Base-by-base conservation (phyloP, 2,329 filamentous ascomycete genomes). In the Cladorrhinum sp. region DNA sequence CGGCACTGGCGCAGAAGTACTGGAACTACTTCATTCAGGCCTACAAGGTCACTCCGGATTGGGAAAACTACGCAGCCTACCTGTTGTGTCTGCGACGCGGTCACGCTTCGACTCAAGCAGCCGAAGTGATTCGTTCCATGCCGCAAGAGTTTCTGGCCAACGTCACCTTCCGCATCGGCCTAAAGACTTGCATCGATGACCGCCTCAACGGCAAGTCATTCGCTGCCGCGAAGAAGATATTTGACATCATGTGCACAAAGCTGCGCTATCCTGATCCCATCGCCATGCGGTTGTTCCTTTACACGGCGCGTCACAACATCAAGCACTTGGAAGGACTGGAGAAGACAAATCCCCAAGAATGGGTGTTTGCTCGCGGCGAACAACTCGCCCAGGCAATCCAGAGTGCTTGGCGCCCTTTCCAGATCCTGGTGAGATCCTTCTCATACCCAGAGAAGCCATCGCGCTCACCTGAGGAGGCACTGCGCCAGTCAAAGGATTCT, bases 151-250 rank as follows among this genome's bases (percentile, higher is more conserved):
- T 78, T 63, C 70, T 83, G 42, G 74, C 71, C 59, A 67, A 71
- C 33, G 82, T 82, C 61, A 86, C 85, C 9, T 91, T 92, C 75
- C 83, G 85, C 57, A 82, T 91, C 52, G 91, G 89, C 58, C 86
- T 97, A 78, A 82, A 82, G 64, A 81, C 86, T 4, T 96, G 92
- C 73, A 77, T 85, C 23, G 84, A 88, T 60, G 92, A 97, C 77
- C 88, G 86, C 70, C 86, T 87, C 59, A 96, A 96, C 72, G 79
- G 73, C n/a, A 83, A 87, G 57, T 83, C 85, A 21, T 82, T 96
- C 65, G 74, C 78, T 2, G 81, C 89, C 65, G 89, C 90, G 3
- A 84, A 79, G 55, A 74, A 79, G 55, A 79, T 96, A 24, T 76
- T 96, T 28, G 79, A 86, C 57, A 72, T 83, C 55, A 92, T 93